Conservation (phyloP, 2,329 filamentous ascomycete species). For the Trichophyton simii region DNA sequence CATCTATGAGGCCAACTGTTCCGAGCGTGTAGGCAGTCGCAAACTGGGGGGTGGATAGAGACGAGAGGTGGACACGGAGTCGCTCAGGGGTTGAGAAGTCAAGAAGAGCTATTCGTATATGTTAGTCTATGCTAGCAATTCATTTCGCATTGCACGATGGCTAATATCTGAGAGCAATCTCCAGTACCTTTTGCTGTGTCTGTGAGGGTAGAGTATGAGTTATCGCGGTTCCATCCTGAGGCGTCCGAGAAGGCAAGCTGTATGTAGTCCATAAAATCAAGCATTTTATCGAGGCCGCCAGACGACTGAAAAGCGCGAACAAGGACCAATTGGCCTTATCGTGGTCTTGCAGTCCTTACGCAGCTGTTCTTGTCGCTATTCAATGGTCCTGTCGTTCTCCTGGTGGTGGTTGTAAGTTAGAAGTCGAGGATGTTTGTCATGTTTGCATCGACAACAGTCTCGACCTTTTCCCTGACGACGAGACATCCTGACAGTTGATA, state of each 20-base stretch:
- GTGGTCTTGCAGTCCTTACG: neutral
- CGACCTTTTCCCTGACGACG: neutral
- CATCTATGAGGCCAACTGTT: conserved; percentile 81
- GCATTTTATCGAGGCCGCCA: conserved; percentile 46
- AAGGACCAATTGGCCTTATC: neutral
- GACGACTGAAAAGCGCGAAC: neutral
- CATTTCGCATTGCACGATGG: neutral
- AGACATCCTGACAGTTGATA: neutral
- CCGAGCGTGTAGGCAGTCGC: conserved; percentile 88
- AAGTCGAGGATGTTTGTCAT: neutral
- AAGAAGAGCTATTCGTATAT: conserved; percentile 52
- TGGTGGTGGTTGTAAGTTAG: neutral
- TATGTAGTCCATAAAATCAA: conserved; percentile 96
- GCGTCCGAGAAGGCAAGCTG: conserved; percentile 79
- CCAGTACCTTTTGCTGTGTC: conserved; percentile 62
- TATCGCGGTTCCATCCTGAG: conserved; percentile 81
- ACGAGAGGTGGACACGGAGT: conserved; percentile 74
- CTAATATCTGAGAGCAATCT: neutral
- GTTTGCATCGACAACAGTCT: neutral
- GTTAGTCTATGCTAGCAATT: neutral
- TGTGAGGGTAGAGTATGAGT: conserved; percentile 79
- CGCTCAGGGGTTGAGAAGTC: conserved; percentile 80
- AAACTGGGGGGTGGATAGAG: conserved; percentile 83
- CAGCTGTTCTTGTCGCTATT: neutral
- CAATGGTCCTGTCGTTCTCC: neutral